phyloP scores from a whole-genome alignment of 345 rosid genomes.

The Cardamine occulta region DNA sequence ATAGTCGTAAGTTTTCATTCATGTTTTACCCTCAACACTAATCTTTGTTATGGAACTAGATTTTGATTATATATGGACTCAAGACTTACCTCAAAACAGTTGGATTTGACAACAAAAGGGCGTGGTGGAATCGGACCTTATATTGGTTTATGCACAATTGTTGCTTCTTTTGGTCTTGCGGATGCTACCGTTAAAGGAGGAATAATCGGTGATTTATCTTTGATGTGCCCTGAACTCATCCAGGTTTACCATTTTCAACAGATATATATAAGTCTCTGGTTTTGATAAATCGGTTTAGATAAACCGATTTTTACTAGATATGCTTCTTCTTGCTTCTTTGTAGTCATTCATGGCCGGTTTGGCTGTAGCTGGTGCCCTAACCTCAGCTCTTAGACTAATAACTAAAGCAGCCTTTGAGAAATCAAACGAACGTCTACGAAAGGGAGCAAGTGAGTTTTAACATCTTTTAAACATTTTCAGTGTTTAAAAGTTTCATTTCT shows the following conservation, averaged over 20 bases:
- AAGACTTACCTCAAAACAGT: conserved; percentile 40
- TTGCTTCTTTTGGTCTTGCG: conserved; percentile 71
- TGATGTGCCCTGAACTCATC: conserved; percentile 90
- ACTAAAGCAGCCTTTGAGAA: conserved; percentile 80
- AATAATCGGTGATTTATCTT: conserved; percentile 81
- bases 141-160: conserved; percentile 63
- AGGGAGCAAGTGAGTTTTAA: conserved; percentile 67
- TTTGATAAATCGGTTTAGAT: background rate
- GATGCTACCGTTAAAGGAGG: conserved; percentile 94
- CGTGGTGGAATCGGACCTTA: conserved; percentile 75
- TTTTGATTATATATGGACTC: background rate
- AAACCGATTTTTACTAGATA: background rate
- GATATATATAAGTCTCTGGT: background rate
- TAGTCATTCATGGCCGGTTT: conserved; percentile 83
- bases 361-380: conserved; percentile 81
- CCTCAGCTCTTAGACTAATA: conserved; percentile 76
- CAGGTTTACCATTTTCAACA: conserved; percentile 55
- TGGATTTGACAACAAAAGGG: conserved; percentile 77
- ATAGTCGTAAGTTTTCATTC: conserved; percentile 58
- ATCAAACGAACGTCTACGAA: conserved; percentile 65
- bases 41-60: background rate
- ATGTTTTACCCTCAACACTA: background rate
- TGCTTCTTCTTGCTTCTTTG: conserved; percentile 9
- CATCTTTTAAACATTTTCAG: background rate
- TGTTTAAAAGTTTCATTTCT: conserved; percentile 12